Conservation (phyloP, 306 rosid species). For the Cajanus cajan region DNA sequence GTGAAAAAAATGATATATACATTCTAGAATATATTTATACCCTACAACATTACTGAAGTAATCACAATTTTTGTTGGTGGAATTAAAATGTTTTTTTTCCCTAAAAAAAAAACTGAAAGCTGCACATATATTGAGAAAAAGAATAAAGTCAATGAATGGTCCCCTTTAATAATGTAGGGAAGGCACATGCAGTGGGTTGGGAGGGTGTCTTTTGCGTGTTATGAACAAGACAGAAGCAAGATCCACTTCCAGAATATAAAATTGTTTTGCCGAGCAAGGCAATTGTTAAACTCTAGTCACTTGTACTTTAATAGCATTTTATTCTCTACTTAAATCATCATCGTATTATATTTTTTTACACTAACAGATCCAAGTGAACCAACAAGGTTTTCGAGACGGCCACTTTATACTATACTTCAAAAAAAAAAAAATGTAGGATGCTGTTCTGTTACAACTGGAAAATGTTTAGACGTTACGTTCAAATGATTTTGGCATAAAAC, state of each 20-base stretch:
- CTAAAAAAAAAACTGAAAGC: neutral
- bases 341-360: neutral
- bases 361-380: neutral
- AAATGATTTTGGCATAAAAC: too few relatives aligned
- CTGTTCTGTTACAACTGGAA: neutral
- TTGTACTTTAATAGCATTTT: neutral
- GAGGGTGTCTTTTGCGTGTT: conserved; percentile 36
- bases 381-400: neutral
- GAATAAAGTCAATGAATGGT: conserved; percentile 34
- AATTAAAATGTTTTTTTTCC: neutral
- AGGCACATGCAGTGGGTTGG: conserved; percentile 34
- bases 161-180: conserved; percentile 20
- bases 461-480: neutral
- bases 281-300: conserved; percentile 6
- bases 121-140: conserved; percentile 23
- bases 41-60: neutral
- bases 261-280: conserved; percentile 15
- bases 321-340: neutral
- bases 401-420: neutral
- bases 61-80: neutral
- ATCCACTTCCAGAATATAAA: conserved; percentile 16
- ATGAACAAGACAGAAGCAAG: conserved; percentile 34
- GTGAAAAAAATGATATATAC: too few relatives aligned
- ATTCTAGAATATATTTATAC: too few relatives aligned
- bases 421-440: neutral